Base-by-base conservation (phyloP, 768 basidiomycete genomes). In the Mycena belliarum region DNA sequence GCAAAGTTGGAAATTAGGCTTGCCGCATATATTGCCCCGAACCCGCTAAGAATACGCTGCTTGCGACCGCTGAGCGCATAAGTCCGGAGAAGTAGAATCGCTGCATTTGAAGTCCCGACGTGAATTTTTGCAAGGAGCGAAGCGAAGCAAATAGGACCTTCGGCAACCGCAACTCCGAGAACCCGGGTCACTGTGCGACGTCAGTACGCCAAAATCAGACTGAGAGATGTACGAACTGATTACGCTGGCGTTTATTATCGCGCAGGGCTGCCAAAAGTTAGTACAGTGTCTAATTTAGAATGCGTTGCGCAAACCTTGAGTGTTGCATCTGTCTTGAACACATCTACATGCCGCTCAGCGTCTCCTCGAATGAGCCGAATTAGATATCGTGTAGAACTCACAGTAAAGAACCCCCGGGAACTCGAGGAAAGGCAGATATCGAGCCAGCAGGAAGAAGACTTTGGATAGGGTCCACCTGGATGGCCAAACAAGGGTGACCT, bases 11-110 rank as follows among this genome's bases (percentile, higher is more conserved):
- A 24, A 44, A 18, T 4, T 16, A 15, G 26, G n/a, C 12, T 8
- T n/a, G 58, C 56, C 21, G 23, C 18, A 24, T 45, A 61, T 11
- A 57, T 35, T 1, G 42, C n/a, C 4, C 40, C 35, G 14, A 61
- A 54, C 8, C 45, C 21, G 1, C 6, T 14, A 16, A 57, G 35
- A 6, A 49, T 33, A 1, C 18, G 41, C 10, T 16, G 47, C 20
- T 38, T 9, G 21, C 43, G 42, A 1, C 56, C 61, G 29, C 61
- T 62, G 18, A 62, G 38, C 2, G 56, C 61, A 15, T 46, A 54
- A 2, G 61, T 62, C 5, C 61, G 52, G 1, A 62, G 41, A 9
- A 62, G 23, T 8, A 62, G 52, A n/a, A 62, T 58, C 8, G 51
- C 55, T 58, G 49, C 18, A 37, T n/a, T n/a, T n/a, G n/a, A n/a